These are phyloP conservation scores for Mycena kentingensis DNA, from an alignment of 768 basidiomycete species.

Conservation along the genomic window DNA sequence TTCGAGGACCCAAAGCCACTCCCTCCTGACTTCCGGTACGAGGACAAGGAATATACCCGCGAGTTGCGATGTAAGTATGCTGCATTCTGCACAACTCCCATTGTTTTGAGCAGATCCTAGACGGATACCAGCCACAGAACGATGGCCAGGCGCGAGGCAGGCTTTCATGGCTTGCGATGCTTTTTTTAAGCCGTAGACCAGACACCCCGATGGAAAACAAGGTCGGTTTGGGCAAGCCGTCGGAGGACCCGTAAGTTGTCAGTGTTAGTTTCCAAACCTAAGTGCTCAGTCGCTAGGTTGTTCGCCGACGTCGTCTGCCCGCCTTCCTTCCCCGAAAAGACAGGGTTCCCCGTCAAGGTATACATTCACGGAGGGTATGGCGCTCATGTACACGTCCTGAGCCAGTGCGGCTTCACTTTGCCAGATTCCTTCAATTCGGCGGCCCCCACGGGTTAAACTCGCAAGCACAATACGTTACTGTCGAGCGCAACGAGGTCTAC, in stretches of 20 bases:
- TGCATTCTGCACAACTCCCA: conserved; percentile 6
- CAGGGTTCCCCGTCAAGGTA: conserved; percentile 62
- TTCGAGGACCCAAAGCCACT: conserved; percentile 66
- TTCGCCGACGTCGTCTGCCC: conserved; percentile 69
- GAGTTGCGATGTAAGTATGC: conserved; percentile 56
- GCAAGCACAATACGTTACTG: conserved; percentile 69
- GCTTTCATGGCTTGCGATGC: background rate
- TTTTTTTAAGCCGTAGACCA: too few relatives aligned
- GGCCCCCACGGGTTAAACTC: conserved; percentile 63
- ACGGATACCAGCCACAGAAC: conserved; percentile 61
- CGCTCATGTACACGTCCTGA: background rate
- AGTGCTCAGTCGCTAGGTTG: conserved; percentile 38
- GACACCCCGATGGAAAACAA: conserved; percentile 55
- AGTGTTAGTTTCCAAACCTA: background rate
- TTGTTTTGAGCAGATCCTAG: conserved; percentile 33
- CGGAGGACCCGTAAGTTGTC: conserved; percentile 67
- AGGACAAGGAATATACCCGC: conserved; percentile 57
- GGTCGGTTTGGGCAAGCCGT: conserved; percentile 66
- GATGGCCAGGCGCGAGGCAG: conserved; percentile 64
- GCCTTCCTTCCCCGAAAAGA: conserved; percentile 47
- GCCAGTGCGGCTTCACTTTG: background rate
- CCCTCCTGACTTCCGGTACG: conserved; percentile 56
- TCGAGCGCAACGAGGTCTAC: conserved; percentile 67
- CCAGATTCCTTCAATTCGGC: conserved; percentile 76
- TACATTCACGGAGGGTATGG: conserved; percentile 78